A percentile compares a stretch with the other conserved stretches of the same genome.
These are phyloP conservation scores for Aspergillus avenaceus DNA, from an alignment of 495 filamentous ascomycete species.

Conservation along the genomic window DNA sequence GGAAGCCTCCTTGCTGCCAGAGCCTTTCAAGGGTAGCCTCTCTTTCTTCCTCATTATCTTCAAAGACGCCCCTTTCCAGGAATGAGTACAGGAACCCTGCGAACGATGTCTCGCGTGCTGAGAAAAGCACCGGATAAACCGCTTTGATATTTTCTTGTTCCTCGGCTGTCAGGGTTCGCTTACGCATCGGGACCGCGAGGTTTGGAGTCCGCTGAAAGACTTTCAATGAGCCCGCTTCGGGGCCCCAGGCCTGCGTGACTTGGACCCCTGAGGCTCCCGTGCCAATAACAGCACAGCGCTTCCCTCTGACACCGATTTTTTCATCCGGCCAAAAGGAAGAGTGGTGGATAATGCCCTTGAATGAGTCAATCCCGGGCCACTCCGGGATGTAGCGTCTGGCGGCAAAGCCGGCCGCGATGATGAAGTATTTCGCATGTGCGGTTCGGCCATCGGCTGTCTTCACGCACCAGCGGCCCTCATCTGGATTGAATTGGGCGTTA, in stretches of 20 bases:
- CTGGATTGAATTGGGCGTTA: slow-evolving; percentile 41
- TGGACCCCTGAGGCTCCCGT: slow-evolving; percentile 60
- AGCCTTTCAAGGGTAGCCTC: slow-evolving; percentile 42
- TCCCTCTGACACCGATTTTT: slow-evolving; percentile 41
- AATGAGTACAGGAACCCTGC: slow-evolving; percentile 45
- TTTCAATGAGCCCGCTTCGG: slow-evolving; percentile 29
- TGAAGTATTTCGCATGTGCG: slow-evolving; percentile 42
- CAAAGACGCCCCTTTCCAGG: slow-evolving; percentile 34
- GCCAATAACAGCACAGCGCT: slow-evolving; percentile 53
- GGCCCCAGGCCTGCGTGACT: slow-evolving; percentile 44
- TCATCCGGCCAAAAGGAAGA: slow-evolving; percentile 57
- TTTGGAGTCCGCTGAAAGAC: slow-evolving; percentile 56
- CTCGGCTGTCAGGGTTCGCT: slow-evolving; percentile 32
- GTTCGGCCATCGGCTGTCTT: slow-evolving; percentile 41
- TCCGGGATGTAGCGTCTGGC: slow-evolving; percentile 34
- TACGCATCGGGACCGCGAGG: slow-evolving; percentile 49
- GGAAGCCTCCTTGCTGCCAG: slow-evolving; percentile 48
- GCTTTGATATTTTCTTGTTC: slow-evolving; percentile 42
- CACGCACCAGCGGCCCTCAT: slow-evolving; percentile 41
- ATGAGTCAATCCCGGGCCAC: slow-evolving; percentile 50
- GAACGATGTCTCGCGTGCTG: slow-evolving; percentile 39
- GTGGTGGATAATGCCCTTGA: slow-evolving; percentile 51
- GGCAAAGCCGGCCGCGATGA: slow-evolving; percentile 37
- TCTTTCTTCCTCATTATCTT: slow-evolving; percentile 45
- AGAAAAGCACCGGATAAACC: slow-evolving; percentile 42